These are phyloP conservation scores for Leccinum arenicola DNA, from an alignment of 768 basidiomycete genomes.

Conservation along the genomic window DNA sequence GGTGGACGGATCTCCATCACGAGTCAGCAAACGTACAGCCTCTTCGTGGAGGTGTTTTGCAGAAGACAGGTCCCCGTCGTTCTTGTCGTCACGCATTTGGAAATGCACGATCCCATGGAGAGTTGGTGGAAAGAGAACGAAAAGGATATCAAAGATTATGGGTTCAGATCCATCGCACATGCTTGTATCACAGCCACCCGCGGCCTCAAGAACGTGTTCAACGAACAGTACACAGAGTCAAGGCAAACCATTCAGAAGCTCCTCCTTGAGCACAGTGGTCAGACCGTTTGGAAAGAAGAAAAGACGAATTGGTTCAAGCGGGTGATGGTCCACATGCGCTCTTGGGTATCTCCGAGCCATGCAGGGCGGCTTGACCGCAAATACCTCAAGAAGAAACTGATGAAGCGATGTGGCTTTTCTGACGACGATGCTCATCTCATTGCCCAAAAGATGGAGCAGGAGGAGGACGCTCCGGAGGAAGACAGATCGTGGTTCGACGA, in stretches of 20 bases:
- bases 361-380: conserved; percentile 8
- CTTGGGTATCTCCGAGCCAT: conserved; percentile 20
- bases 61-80: conserved; percentile 30
- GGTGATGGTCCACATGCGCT: conserved; percentile 23
- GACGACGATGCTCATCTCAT: conserved; percentile 18
- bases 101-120: conserved; percentile 30
- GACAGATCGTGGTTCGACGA: conserved; percentile 20
- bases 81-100: conserved; percentile 36
- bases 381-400: conserved; percentile 21
- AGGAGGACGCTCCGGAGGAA: conserved; percentile 11
- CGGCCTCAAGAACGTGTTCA: conserved; percentile 18
- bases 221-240: conserved; percentile 35
- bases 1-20: conserved; percentile 24
- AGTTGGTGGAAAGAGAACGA: conserved; percentile 42
- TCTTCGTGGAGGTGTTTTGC: conserved; percentile 41
- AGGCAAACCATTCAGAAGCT: conserved; percentile 21
- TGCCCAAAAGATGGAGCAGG: conserved; percentile 18
- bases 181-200: conserved; percentile 40
- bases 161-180: conserved; percentile 35
- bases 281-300: conserved; percentile 23
- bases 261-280: conserved; percentile 17
- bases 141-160: conserved; percentile 27
- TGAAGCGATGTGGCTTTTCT: conserved; percentile 24
- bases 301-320: conserved; percentile 26
- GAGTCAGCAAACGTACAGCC: conserved; percentile 28